Base-by-base conservation (phyloP, 2,329 filamentous ascomycete genomes). In the Simplicillium sp. region DNA sequence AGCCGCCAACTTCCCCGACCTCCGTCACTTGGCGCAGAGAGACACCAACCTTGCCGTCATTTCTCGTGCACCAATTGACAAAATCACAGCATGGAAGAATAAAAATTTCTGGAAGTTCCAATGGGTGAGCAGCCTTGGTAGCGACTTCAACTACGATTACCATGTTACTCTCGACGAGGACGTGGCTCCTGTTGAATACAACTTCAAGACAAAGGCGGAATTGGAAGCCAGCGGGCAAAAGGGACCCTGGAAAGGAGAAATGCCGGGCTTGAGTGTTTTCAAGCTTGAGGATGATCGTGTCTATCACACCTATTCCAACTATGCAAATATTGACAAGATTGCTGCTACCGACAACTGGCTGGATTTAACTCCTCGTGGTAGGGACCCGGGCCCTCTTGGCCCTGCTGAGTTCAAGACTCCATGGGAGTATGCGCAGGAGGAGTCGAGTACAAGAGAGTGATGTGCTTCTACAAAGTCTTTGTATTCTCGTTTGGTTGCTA, bases 101-200 rank as follows among this genome's bases (percentile, higher is more conserved):
- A 50, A 54, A 37, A 59, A 62, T 52, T 56, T 53, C 29, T 65
- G 58, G 59, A 50, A 42, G 3, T 59, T 61, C 32, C 59, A 58
- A 7, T 63, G 59, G 51, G 55, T 53, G 33, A 54, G 52, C 3
- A 56, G 52, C 14, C 48, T 47, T 13, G 53, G 45, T 1, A 50
- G 46, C 12, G 47, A 52, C 29, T 62, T 61, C 49, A 61, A 61
- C 43, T 57, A 55, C 43, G 57, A 60, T 42, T 60, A 57, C 34
- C 46, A 55, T 16, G 57, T 46, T 20, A 55, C 51, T 3, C 38
- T 54, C 15, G 53, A 59, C 35, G 41, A 48, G 8, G 38, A 38
- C 2, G 41, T 54, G 4, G 31, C 40, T 11, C 48, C 49, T 11
- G 44, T 52, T 3, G 36, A 48, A 33, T 57, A 45, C 18, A 36